Conservation (phyloP, 2,329 filamentous ascomycete species). For the Aspergillus texensis region DNA sequence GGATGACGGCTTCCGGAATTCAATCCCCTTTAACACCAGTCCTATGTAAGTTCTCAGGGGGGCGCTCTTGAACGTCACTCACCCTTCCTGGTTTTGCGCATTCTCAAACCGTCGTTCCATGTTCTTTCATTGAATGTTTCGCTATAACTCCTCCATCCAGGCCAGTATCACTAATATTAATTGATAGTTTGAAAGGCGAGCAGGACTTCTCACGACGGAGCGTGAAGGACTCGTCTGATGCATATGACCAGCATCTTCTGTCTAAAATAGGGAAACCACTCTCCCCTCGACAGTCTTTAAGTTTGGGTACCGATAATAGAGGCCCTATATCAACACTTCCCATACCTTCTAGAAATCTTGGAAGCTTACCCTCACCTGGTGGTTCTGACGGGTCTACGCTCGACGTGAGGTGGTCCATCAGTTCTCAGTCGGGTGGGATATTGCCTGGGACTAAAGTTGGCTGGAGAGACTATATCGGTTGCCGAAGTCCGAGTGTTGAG, state of each 20-base stretch:
- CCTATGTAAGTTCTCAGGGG: slow-evolving; percentile 36
- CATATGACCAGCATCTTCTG: slow-evolving; percentile 64
- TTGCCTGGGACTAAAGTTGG: slow-evolving; percentile 44
- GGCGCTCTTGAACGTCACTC: not conserved
- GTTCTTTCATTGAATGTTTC: not conserved
- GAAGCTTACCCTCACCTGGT: slow-evolving; percentile 36
- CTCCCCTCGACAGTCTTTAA: slow-evolving; percentile 51
- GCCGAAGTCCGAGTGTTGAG: slow-evolving; percentile 48
- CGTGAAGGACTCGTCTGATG: slow-evolving; percentile 61
- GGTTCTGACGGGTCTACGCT: slow-evolving; percentile 35
- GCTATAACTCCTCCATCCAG: not conserved
- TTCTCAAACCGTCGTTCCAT: not conserved
- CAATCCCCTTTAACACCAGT: slow-evolving; percentile 31
- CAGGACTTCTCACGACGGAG: slow-evolving; percentile 60
- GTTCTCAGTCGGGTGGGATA: slow-evolving; percentile 43
- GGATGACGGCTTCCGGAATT: slow-evolving; percentile 38
- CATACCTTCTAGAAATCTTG: slow-evolving; percentile 35
- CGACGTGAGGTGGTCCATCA: slow-evolving; percentile 43
- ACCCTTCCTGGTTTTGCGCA: not conserved
- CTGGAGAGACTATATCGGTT: slow-evolving; percentile 47
- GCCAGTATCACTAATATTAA: not conserved
- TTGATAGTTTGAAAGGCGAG: slow-evolving; percentile 60
- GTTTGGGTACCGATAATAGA: slow-evolving; percentile 34
- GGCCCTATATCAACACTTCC: slow-evolving; percentile 35
- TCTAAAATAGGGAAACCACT: slow-evolving; percentile 64